Conservation (phyloP, 163 green algal genomes). For the Scenedesmus sp. region DNA sequence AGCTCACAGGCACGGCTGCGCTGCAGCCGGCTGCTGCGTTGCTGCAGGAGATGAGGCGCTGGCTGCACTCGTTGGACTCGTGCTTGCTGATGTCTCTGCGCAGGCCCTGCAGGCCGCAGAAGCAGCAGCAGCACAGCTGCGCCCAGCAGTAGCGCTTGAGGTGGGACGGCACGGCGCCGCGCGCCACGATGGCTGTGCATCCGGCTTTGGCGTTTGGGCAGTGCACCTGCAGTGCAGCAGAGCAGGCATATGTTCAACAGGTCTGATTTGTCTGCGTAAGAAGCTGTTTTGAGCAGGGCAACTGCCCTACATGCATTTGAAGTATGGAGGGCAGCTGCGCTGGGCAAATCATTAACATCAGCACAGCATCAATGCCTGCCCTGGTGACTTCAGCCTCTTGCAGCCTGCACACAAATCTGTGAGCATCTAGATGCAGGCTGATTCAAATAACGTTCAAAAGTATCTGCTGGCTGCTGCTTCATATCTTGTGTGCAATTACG, state of each 20-base stretch:
- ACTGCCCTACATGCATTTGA: background rate
- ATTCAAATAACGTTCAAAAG: background rate
- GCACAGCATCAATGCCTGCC: too few relatives aligned
- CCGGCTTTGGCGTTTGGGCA: slow-evolving; percentile 38
- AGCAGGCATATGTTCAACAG: background rate
- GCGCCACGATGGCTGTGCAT: background rate
- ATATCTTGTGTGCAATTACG: background rate
- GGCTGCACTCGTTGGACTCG: slow-evolving; percentile 8
- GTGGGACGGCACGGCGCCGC: slow-evolving; percentile 8
- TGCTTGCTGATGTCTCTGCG: slow-evolving; percentile 5
- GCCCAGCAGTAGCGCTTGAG: background rate
- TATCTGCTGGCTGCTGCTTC: background rate
- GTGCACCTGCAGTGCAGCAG: background rate
- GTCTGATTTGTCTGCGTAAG: background rate
- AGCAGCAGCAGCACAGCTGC: slow-evolving; percentile 24
- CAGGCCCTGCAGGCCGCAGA: slow-evolving; percentile 17
- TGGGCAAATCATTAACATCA: too few relatives aligned
- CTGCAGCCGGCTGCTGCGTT: slow-evolving; percentile 43
- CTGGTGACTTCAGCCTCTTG: too few relatives aligned
- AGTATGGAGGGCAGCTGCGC: too few relatives aligned
- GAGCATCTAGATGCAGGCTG: too few relatives aligned
- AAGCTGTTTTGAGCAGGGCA: background rate
- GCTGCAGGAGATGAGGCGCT: slow-evolving; percentile 21
- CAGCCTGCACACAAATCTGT: too few relatives aligned
- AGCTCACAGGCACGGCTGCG: background rate